Percentiles rank a stretch among this genome's conserved stretches.
These are phyloP conservation scores for Tricholoma hemisulphureum DNA, from an alignment of 768 basidiomycete genomes.

Conservation along the genomic window DNA sequence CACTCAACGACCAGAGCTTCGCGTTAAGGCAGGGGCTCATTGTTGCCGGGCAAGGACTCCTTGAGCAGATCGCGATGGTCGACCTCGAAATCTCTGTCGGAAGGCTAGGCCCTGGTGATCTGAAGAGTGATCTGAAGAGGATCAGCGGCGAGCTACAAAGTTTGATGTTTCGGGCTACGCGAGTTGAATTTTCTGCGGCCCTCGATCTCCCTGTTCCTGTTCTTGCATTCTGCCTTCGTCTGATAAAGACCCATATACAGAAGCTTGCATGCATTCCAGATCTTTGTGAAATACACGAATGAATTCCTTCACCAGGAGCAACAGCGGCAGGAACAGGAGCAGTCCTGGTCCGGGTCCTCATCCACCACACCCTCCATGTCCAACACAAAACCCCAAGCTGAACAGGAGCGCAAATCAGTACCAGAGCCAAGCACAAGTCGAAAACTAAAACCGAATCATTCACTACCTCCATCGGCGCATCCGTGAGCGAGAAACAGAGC, in stretches of 20 bases:
- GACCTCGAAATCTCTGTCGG: conserved; percentile 46
- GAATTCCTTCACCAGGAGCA: conserved; percentile 20
- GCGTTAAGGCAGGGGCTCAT: conserved; percentile 28
- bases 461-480: conserved; percentile 28
- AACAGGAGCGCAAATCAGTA: neutral
- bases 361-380: neutral
- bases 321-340: conserved; percentile 8
- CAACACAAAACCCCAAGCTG: neutral
- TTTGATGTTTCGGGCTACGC: conserved; percentile 39
- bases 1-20: conserved; percentile 23
- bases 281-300: conserved; percentile 36
- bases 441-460: conserved; percentile 20
- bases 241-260: conserved; percentile 17
- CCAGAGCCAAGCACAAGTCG: neutral
- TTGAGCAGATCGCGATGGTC: conserved; percentile 35
- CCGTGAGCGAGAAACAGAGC: conserved; percentile 33
- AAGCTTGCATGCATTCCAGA: conserved; percentile 38
- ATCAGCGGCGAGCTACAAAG: conserved; percentile 39
- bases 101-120: conserved; percentile 39
- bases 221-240: too few species aligned
- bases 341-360: neutral
- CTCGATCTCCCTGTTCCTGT: neutral
- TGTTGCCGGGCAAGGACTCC: conserved; percentile 30
- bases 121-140: too few species aligned
- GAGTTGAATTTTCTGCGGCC: conserved; percentile 10